A percentile compares a stretch with the other conserved stretches of the same genome.
phyloP scores from a whole-genome alignment of 306 rosid genomes.

The Phaseolus lunatus region DNA sequence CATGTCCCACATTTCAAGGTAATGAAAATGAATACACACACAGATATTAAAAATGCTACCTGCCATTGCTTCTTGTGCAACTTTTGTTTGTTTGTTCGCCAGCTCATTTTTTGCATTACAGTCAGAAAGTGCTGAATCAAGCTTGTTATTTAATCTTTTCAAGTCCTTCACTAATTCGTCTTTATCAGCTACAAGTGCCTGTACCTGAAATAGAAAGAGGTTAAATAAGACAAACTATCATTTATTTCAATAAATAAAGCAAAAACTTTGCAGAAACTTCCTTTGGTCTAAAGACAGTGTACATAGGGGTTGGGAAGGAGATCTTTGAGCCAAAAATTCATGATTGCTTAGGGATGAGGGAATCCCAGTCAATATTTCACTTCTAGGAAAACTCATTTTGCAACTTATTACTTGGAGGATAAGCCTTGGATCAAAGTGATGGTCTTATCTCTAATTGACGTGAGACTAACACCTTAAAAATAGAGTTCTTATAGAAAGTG shows the following conservation, averaged over 20 bases:
- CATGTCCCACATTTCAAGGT: not conserved
- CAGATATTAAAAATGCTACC: conserved; percentile 51
- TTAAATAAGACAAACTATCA: conserved; percentile 14
- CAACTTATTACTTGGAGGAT: too few species aligned
- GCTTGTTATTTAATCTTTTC: conserved; percentile 61
- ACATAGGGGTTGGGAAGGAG: too few species aligned
- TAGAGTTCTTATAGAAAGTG: too few species aligned
- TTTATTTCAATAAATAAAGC: conserved; percentile 1
- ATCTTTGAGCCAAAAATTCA: too few species aligned
- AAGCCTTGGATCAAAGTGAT: too few species aligned
- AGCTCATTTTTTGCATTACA: conserved; percentile 78
- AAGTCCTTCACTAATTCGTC: conserved; percentile 76
- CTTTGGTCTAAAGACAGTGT: too few species aligned
- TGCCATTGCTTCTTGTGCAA: conserved; percentile 75
- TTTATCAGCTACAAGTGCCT: conserved; percentile 68
- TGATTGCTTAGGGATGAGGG: too few species aligned
- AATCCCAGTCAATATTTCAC: too few species aligned
- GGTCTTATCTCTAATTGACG: too few species aligned
- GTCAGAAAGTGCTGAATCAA: conserved; percentile 67
- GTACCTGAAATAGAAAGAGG: conserved; percentile 52
- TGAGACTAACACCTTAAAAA: too few species aligned
- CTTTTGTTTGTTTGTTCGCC: conserved; percentile 71
- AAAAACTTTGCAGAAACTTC: not conserved
- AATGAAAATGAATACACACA: conserved; percentile 6
- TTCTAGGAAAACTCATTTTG: too few species aligned